These are phyloP conservation scores for Phytopythium oedochilum DNA, from an alignment of 352 stramenopile genomes.

Conservation along the genomic window DNA sequence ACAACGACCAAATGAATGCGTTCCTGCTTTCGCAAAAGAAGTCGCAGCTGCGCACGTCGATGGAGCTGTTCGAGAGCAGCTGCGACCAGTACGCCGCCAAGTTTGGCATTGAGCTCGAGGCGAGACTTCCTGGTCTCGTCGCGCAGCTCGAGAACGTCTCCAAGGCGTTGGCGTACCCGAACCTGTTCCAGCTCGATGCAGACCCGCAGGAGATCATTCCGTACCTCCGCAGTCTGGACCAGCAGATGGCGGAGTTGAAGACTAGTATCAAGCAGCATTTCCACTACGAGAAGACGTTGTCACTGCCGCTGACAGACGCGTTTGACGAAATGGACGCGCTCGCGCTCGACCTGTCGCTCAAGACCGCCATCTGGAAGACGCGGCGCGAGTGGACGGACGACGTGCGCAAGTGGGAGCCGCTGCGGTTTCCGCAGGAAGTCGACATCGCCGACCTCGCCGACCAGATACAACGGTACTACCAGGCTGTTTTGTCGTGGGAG, in stretches of 20 bases:
- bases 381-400: conserved; percentile 57
- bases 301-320: conserved; percentile 48
- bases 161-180: conserved; percentile 23
- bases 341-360: conserved; percentile 65
- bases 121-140: conserved; percentile 37
- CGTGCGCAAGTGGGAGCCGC: conserved; percentile 39
- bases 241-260: conserved; percentile 20
- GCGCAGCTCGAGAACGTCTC: conserved; percentile 24
- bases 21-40: conserved; percentile 72
- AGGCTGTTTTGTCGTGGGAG: conserved; percentile 46
- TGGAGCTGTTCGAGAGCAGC: conserved; percentile 68
- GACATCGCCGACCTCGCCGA: conserved; percentile 68
- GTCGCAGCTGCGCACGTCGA: conserved; percentile 68
- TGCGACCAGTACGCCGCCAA: conserved; percentile 73
- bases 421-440: conserved; percentile 55
- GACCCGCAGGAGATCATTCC: conserved; percentile 39
- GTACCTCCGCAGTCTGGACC: conserved; percentile 28
- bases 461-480: conserved; percentile 55
- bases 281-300: conserved; percentile 52
- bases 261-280: conserved; percentile 29
- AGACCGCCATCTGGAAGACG: conserved; percentile 79
- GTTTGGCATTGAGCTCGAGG: conserved; percentile 69
- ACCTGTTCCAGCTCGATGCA: conserved; percentile 48
- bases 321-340: conserved; percentile 82
- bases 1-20: conserved; percentile 68